Base-by-base conservation (phyloP, 768 basidiomycete genomes). In the Grammothele lineata region DNA sequence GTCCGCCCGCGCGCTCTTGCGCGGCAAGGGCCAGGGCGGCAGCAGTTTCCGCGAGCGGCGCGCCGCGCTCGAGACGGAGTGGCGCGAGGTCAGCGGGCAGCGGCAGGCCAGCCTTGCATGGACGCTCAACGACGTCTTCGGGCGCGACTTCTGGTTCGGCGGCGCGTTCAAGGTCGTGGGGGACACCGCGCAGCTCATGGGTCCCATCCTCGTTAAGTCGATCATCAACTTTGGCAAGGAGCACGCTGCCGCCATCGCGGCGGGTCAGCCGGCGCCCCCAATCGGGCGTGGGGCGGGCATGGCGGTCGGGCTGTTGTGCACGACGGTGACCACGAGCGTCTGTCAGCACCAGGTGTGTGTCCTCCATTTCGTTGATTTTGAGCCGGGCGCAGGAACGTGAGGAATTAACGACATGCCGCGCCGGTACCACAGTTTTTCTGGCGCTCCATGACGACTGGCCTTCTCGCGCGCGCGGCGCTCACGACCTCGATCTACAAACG, bases 401-500 rank as follows among this genome's bases (percentile, higher is more conserved):
- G 10, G 36, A 15, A 1, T 12, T 17, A 38, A 18, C 48, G 2
- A 37, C 33, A 35, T 26, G 32, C 12, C 19, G 12, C 15, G 23
- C n/a, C n/a, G n/a, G n/a, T n/a, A 12, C 14, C n/a, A 7, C 45
- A 81, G 74, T 87, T 83, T 66, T 87, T 88, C 69, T 82, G 80
- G 73, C 71, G 80, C 35, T 79, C 80, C 4, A 85, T 85, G 78
- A 65, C 70, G 21, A 77, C 79, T 0, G 87, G 88, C 21, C 75
- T 84, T 3, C 67, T 87, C 21, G 74, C 77, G 0, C 74, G 87
- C 47, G 77, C 77, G 0, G 78, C 85, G 10, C 69, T 91, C 22
- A 87, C 85, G 40, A 75, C 76, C 34, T 78, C 79, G 0, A 76
- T 89, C 18, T 91, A 87, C 66, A 78, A 83, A 53, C 80, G 85